A percentile compares a stretch with the other conserved stretches of the same genome.
Conservation (phyloP, 2,329 filamentous ascomycete species). For the Calonectria naviculata region DNA sequence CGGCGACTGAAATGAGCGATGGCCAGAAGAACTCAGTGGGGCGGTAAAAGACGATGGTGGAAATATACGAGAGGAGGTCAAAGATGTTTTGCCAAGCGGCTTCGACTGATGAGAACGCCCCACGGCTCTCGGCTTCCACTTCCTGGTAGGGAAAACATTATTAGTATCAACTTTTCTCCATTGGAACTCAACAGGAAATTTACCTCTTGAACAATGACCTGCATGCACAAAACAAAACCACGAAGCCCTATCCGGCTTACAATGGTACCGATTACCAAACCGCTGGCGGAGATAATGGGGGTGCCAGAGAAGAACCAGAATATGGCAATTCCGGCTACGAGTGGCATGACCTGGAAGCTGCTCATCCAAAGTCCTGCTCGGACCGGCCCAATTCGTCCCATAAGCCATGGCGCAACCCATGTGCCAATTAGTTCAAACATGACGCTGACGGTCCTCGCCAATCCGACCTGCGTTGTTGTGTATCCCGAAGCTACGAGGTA, state of each 20-base stretch:
- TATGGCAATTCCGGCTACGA: conserved; percentile 54
- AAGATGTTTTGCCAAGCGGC: conserved; percentile 75
- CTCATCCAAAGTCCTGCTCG: conserved; percentile 76
- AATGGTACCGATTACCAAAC: conserved; percentile 59
- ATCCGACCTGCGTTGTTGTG: conserved; percentile 59
- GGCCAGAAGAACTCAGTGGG: conserved; percentile 74
- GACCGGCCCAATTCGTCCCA: conserved; percentile 63
- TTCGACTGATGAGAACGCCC: conserved; percentile 74
- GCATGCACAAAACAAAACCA: conserved; percentile 70
- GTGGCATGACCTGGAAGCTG: conserved; percentile 70
- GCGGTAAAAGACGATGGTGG: conserved; percentile 70
- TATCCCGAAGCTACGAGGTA: conserved; percentile 67
- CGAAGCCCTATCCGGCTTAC: conserved; percentile 68
- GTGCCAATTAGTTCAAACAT: conserved; percentile 69
- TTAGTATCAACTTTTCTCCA: background rate
- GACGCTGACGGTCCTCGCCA: conserved; percentile 62
- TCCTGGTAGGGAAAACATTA: conserved; percentile 48
- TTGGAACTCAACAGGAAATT: conserved; percentile 15
- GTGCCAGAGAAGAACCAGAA: conserved; percentile 47
- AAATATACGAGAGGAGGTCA: conserved; percentile 72
- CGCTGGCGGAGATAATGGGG: conserved; percentile 51
- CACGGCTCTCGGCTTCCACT: conserved; percentile 63
- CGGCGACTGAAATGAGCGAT: conserved; percentile 64
- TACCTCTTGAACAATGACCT: conserved; percentile 70
- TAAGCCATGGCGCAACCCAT: conserved; percentile 65